Evolutionary conservation across 1,139 yeast species (phyloP).

Genomic region (Blastobotrys ciferrii): DNA sequence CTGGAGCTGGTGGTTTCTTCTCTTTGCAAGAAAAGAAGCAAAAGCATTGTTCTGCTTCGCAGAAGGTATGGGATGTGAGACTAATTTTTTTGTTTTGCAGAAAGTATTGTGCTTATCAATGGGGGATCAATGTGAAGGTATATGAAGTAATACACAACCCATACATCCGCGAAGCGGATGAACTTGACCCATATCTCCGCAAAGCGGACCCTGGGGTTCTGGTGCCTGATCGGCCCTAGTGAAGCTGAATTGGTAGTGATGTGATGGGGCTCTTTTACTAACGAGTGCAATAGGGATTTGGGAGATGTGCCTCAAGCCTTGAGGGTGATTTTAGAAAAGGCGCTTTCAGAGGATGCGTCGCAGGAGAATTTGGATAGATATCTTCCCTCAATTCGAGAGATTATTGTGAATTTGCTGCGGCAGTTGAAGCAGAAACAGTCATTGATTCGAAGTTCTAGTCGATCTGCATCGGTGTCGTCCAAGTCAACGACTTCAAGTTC

Average conservation of each 20-base stretch:
- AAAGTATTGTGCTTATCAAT: too few relatives aligned
- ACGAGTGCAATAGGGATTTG: slow-evolving; percentile 56
- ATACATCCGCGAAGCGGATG: too few relatives aligned
- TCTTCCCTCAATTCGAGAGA: slow-evolving; percentile 81
- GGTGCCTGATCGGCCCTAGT: too few relatives aligned
- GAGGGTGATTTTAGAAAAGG: slow-evolving; percentile 77
- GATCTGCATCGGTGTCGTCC: slow-evolving; percentile 5
- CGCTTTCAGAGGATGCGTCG: slow-evolving; percentile 81
- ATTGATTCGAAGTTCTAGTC: slow-evolving; percentile 17
- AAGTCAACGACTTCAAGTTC: slow-evolving; percentile 11
- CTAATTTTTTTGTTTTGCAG: too few relatives aligned
- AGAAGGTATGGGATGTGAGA: too few relatives aligned
- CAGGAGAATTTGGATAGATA: slow-evolving; percentile 78
- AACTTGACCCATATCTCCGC: too few relatives aligned
- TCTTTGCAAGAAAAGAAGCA: too few relatives aligned
- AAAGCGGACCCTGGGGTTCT: too few relatives aligned
- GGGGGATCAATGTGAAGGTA: too few relatives aligned
- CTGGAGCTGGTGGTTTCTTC: too few relatives aligned
- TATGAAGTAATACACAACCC: too few relatives aligned
- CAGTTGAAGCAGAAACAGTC: slow-evolving; percentile 77
- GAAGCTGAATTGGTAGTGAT: neutral
- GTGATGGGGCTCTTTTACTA: neutral
- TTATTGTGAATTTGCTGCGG: slow-evolving; percentile 77
- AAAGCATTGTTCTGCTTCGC: too few relatives aligned
- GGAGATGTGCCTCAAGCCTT: slow-evolving; percentile 76